Base-by-base conservation (phyloP, 1,284 basidiomycete species). In the Fomitopsis betulina region DNA sequence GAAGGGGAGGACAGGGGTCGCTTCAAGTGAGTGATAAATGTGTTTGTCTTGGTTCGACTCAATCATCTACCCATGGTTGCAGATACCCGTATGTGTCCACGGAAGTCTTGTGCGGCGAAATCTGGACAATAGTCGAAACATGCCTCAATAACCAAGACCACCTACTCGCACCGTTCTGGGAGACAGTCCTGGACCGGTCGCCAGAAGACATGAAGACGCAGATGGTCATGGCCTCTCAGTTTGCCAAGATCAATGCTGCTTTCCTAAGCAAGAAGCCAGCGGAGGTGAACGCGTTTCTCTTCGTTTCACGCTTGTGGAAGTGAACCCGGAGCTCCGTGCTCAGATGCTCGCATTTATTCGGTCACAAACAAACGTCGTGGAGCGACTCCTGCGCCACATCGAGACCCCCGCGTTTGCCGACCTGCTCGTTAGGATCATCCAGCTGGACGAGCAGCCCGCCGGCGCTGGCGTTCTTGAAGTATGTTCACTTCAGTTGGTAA, bases 1-100 rank as follows among this genome's bases (percentile, higher is more conserved):
- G 89, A 91, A 72, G 83, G 83, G 49, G 84, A 88, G 66, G 91
- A 90, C 61, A 83, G 79, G 66, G 87, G 85, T 38, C 78, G 80
- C 60, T 89, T 87, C 82, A 91, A 89, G 90, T 91, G 72, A 74
- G 87, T 79, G 30, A 56, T 56, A 33, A 57, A 25, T 27, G 50
- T 30, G 60, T 58, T 32, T 38, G 42, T 50, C 25, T 39, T 12
- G n/a, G 19, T n/a, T 55, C 13, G 19, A 52, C 42, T 17, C 33
- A 50, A 12, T 30, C 5, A n/a, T 37, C 17, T 32, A 25, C 54
- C 60, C 25, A 52, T 47, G 32, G 62, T 51, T 49, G 32, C 55
- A 96, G 95, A 74, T 98, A 96, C 72, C 95, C 96, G 0, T 93
- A 94, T 69, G 85, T 97, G 35, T 91, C 94, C 17, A 95, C 96